Percentiles rank a stretch among this genome's conserved stretches.
These are phyloP conservation scores for Phialophora tarda DNA, from an alignment of 2,329 filamentous ascomycete species.

Conservation along the genomic window DNA sequence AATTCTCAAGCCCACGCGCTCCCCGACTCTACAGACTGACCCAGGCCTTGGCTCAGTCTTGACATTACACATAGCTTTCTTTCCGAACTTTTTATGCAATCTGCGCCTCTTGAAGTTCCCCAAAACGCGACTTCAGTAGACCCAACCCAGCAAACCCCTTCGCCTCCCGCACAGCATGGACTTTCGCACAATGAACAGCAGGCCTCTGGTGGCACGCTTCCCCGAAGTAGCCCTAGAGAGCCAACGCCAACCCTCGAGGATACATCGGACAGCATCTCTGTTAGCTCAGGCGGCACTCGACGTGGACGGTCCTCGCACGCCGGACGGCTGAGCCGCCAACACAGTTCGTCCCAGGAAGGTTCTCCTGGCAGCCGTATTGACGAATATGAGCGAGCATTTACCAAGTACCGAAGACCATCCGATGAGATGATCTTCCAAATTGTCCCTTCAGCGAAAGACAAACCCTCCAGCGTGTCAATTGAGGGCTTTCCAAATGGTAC, in stretches of 20 bases:
- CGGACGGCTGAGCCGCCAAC: slow-evolving; percentile 42
- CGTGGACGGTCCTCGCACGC: slow-evolving; percentile 36
- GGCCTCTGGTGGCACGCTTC: slow-evolving; percentile 52
- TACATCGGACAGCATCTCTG: slow-evolving; percentile 39
- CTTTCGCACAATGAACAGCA: slow-evolving; percentile 51
- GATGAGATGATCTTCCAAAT: slow-evolving; percentile 60
- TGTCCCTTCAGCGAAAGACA: slow-evolving; percentile 51
- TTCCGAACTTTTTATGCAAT: slow-evolving; percentile 67
- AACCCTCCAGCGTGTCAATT: slow-evolving; percentile 56
- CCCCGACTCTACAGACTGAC: slow-evolving; percentile 52
- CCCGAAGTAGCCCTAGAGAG: slow-evolving; percentile 49
- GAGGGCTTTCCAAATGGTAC: slow-evolving; percentile 80
- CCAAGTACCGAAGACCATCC: slow-evolving; percentile 45
- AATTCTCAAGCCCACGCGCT: slow-evolving; percentile 13
- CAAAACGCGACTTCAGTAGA: slow-evolving; percentile 52
- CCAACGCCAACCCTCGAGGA: slow-evolving; percentile 38
- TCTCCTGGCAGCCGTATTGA: slow-evolving; percentile 58
- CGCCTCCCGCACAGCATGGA: slow-evolving; percentile 64
- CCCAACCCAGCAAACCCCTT: slow-evolving; percentile 41
- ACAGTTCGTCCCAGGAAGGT: slow-evolving; percentile 43
- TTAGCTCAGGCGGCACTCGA: slow-evolving; percentile 38
- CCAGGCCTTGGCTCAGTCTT: slow-evolving; percentile 63
- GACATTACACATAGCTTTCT: slow-evolving; percentile 42
- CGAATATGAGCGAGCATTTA: slow-evolving; percentile 60
- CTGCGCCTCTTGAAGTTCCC: slow-evolving; percentile 60